Conservation (phyloP, 1,139 yeast genomes). For the Nakaseomyces uthaithaninus region DNA sequence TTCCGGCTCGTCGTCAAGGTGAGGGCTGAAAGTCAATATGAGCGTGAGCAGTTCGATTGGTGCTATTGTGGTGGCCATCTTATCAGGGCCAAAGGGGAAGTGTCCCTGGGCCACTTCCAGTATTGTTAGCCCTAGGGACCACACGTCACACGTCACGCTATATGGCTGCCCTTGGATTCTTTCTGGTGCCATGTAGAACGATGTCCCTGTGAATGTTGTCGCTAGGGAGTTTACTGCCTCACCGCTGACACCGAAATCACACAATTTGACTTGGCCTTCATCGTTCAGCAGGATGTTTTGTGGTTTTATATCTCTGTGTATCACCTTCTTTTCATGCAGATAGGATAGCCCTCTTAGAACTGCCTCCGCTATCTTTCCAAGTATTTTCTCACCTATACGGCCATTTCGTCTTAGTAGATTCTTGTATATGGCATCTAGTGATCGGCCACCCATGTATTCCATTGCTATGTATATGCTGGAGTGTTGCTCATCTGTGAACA, state of each 20-base stretch:
- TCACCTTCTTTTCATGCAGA: conserved; percentile 76
- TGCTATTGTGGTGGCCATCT: conserved; percentile 38
- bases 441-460: conserved; percentile 95
- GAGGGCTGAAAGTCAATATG: conserved; percentile 76
- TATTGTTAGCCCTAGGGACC: conserved; percentile 89
- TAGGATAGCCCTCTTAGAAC: conserved; percentile 79
- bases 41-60: conserved; percentile 82
- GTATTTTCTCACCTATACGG: conserved; percentile 81
- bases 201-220: conserved; percentile 93
- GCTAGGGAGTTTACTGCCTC: conserved; percentile 93
- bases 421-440: conserved; percentile 85
- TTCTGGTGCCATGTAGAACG: conserved; percentile 98
- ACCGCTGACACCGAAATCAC: conserved; percentile 98
- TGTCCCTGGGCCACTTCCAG: conserved; percentile 86
- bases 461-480: conserved; percentile 83
- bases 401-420: conserved; percentile 58
- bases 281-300: conserved; percentile 74
- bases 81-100: conserved; percentile 55
- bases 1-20: conserved; percentile 65
- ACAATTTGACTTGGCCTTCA: conserved; percentile 75
- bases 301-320: conserved; percentile 91
- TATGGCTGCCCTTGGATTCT: conserved; percentile 92
- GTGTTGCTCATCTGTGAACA: conserved; percentile 67
- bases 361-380: conserved; percentile 82
- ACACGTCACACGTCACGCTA: conserved; percentile 88